Conservation (phyloP, 129 eudicot species). For the Escallonia herrerae region DNA sequence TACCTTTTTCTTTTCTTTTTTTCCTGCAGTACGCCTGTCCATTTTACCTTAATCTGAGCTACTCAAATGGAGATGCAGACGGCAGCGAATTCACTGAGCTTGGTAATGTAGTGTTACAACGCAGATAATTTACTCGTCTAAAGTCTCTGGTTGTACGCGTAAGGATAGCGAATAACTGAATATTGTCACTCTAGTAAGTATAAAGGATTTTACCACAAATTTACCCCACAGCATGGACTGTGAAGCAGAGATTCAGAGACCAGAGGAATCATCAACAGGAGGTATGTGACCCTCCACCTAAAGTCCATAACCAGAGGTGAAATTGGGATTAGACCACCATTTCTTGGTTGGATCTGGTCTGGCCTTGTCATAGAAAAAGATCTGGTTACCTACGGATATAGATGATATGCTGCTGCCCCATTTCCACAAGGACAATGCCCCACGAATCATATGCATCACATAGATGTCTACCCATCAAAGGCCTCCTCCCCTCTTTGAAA, state of each 20-base stretch:
- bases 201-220: no score
- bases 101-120: no score
- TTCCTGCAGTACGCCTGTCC: no score
- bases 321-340: neutral
- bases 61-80: no score
- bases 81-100: no score
- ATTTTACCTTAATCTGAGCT: no score
- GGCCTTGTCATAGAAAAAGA: neutral
- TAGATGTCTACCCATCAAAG: neutral
- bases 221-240: no score
- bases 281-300: slow-evolving; percentile 2
- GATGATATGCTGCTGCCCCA: neutral
- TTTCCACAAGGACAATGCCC: neutral
- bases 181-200: no score
- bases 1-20: no score
- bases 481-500: neutral
- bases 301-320: neutral
- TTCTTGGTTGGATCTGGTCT: neutral
- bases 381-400: neutral
- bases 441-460: neutral
- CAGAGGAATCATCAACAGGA: neutral
- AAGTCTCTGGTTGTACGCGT: neutral
- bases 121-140: no score
- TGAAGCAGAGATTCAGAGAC: neutral
- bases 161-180: neutral